Evolutionary conservation across 2,329 filamentous ascomycete genomes (phyloP), one percentile per base, ranked within the genome.

Genomic region (Hymenoscyphus albidus): DNA sequence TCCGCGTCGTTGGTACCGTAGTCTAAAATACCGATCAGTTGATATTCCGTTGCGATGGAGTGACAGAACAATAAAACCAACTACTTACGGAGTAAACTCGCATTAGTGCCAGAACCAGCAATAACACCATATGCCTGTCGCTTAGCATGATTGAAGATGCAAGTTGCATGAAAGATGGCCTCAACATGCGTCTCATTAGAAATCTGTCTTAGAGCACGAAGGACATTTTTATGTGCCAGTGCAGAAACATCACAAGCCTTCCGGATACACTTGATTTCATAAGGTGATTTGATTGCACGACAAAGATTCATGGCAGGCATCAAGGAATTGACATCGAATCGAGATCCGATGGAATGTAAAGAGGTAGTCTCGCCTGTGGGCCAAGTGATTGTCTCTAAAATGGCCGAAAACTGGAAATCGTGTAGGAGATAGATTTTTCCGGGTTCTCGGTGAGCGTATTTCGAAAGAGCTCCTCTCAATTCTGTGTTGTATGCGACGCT

Each of bases 111-210:
- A 1, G 90, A 87, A 1, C 91, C 94, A 57, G 91, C 92, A 70
- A 99, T 97, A n/a, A 93, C 85, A 58, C 88, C 86, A 75, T 99
- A 99, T 0, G 94, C 88, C 79, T 96, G 91, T 60, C 86, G 81
- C 68, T 89, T 90, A 3, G 91, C 89, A 67, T 90, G 90, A 61
- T 84, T 81, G 7, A 88, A 83, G 59, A 91, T 87, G 75, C 92
- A 97, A 27, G 85, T 84, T 40, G 86, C 83, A 31, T 88, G 80
- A 74, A 96, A 96, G 12, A 88, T 80, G 55, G 90, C 92, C 74
- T 97, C 90, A 32, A 97, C 84, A 70, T 97, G 87, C 42, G 90
- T 86, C 79, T 99, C 94, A 70, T 91, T 96, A 18, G 77, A 81
- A 67, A 93, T 85, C 0, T 76, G 74, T 27, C 82, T 81, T 27